These are phyloP conservation scores for Stentor coeruleus DNA, from an alignment of 73 alveolate genomes.

Conservation along the genomic window DNA sequence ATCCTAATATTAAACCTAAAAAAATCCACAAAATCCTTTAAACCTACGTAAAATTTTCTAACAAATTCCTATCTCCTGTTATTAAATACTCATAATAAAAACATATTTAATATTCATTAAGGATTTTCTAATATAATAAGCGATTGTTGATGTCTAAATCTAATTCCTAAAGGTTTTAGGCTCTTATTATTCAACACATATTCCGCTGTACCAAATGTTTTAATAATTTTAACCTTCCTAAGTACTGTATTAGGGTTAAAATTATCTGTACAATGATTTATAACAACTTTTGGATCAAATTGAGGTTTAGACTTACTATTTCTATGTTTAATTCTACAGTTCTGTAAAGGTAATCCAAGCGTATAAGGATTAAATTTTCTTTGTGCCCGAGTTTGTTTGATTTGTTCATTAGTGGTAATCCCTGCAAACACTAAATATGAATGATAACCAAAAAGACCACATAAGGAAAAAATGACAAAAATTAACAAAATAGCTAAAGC, in stretches of 20 bases:
- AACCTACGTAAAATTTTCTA: no score
- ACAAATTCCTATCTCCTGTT: no score
- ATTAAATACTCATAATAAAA: no score
- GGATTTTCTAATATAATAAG: neutral
- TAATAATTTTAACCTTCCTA: neutral
- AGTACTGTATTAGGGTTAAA: neutral
- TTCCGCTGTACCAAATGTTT: neutral
- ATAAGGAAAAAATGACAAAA: conserved; percentile 6
- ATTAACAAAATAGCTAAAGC: neutral
- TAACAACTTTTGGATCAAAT: neutral
- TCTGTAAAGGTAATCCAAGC: neutral
- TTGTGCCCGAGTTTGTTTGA: conserved; percentile 13
- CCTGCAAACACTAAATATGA: conserved; percentile 2
- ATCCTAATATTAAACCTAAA: no score
- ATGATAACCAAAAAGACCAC: conserved; percentile 26
- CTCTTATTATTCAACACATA: no score
- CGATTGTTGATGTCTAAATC: neutral
- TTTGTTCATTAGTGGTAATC: conserved; percentile 30
- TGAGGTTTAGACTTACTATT: neutral
- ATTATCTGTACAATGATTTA: neutral
- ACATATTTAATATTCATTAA: no score
- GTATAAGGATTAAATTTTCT: neutral
- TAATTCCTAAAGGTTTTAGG: neutral
- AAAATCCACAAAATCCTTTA: no score
- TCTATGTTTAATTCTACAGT: neutral